A percentile compares a stretch with the other conserved stretches of the same genome.
Evolutionary conservation across 2,329 filamentous ascomycete genomes (phyloP).

Genomic region (Rachicladosporium sp.): DNA sequence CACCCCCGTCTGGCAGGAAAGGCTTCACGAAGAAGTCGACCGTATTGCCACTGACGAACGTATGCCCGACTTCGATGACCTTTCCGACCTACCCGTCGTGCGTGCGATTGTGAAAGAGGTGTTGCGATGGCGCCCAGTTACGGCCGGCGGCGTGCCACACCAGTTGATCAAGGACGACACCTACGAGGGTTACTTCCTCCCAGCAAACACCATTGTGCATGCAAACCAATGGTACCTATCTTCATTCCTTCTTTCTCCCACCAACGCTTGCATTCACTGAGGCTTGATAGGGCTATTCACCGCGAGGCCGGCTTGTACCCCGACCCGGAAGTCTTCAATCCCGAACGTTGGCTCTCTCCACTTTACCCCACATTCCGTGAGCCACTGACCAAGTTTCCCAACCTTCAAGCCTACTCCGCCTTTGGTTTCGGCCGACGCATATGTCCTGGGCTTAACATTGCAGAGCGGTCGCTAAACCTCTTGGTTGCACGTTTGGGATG

Average conservation of each 20-base stretch:
- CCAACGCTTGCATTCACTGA: conserved; percentile 7
- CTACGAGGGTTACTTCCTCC: conserved; percentile 20
- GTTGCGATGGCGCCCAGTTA: conserved; percentile 44
- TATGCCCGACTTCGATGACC: conserved; percentile 41
- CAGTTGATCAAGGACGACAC: conserved; percentile 15
- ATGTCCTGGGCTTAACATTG: conserved; percentile 3
- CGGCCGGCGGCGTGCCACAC: conserved; percentile 21
- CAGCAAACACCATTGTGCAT: conserved; percentile 10
- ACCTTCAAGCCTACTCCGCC: too few species aligned
- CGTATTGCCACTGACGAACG: conserved; percentile 41
- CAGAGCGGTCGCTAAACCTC: conserved; percentile 8
- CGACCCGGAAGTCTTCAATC: too few species aligned
- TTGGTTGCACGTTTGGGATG: conserved; percentile 30
- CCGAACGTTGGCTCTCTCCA: too few species aligned
- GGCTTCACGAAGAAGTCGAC: conserved; percentile 44
- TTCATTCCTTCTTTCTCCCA: too few species aligned
- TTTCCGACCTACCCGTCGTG: conserved; percentile 38
- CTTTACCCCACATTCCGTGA: conserved; percentile 6
- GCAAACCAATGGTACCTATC: conserved; percentile 1
- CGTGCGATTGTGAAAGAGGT: conserved; percentile 47
- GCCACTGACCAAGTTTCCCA: too few species aligned
- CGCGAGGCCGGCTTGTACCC: conserved; percentile 6
- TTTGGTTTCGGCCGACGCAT: conserved; percentile 6
- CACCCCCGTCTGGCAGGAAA: conserved; percentile 7
- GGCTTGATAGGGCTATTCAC: conserved; percentile 2